These are phyloP conservation scores for Penicillium arizonense DNA, from an alignment of 495 filamentous ascomycete species.

Conservation along the genomic window DNA sequence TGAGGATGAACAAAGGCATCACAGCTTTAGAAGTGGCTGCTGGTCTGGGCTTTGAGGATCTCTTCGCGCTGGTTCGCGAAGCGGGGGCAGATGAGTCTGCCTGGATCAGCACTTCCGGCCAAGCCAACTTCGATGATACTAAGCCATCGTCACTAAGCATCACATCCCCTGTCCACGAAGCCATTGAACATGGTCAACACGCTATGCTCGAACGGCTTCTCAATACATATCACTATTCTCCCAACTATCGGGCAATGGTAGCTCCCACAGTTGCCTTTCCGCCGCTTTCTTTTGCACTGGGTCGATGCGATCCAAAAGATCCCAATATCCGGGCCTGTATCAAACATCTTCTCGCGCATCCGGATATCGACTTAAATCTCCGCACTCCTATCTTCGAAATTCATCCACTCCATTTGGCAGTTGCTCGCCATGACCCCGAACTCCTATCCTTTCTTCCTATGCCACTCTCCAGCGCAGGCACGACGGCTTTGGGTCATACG, in stretches of 20 bases:
- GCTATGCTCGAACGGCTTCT: background rate
- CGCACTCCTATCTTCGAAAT: conserved; percentile 16
- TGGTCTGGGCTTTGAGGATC: background rate
- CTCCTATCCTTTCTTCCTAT: conserved; percentile 8
- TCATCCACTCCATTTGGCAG: conserved; percentile 17
- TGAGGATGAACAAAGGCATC: conserved; percentile 2
- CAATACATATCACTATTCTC: background rate
- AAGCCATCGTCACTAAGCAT: background rate
- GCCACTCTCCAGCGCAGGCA: background rate
- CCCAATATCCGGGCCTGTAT: background rate
- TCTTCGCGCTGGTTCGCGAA: background rate
- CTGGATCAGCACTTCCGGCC: background rate
- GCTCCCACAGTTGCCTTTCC: background rate
- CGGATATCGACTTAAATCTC: background rate
- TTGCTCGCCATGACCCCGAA: conserved; percentile 10
- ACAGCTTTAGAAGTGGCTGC: conserved; percentile 16
- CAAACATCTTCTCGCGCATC: background rate
- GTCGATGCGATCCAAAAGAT: background rate
- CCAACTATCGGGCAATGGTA: background rate
- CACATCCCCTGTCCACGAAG: background rate
- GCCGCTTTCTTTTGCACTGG: background rate
- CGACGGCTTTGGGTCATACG: background rate
- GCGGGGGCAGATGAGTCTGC: background rate
- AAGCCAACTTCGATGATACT: background rate
- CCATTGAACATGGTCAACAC: background rate